These are phyloP conservation scores for Ceratocystis harringtonii DNA, from an alignment of 2,329 filamentous ascomycete genomes.

Conservation along the genomic window DNA sequence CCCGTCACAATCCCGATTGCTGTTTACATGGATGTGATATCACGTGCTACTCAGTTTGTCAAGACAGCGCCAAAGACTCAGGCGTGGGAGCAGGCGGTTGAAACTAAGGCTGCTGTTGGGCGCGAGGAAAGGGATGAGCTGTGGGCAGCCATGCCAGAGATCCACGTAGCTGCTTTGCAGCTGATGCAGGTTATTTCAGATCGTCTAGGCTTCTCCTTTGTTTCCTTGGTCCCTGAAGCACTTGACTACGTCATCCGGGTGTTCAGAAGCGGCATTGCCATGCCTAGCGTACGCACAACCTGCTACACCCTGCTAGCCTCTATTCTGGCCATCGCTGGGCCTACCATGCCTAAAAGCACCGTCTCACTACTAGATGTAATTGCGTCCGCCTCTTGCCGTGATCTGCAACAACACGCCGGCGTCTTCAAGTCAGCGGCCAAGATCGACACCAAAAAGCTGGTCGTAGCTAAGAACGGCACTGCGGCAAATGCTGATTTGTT, in stretches of 20 bases:
- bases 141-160: conserved; percentile 54
- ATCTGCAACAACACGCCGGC: conserved; percentile 46
- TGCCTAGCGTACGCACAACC: conserved; percentile 40
- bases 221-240: conserved; percentile 46
- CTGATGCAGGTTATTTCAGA: conserved; percentile 43
- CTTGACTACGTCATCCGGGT: conserved; percentile 59
- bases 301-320: conserved; percentile 45
- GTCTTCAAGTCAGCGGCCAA: conserved; percentile 21
- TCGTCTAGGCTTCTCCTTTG: conserved; percentile 41
- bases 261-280: conserved; percentile 43
- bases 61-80: conserved; percentile 35
- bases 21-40: conserved; percentile 50
- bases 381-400: conserved; percentile 56
- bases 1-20: conserved; percentile 54
- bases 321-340: conserved; percentile 47
- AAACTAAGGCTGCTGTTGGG: conserved; percentile 56
- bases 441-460: conserved; percentile 24
- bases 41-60: conserved; percentile 53
- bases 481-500: conserved; percentile 58
- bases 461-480: conserved; percentile 24
- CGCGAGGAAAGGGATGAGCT: conserved; percentile 71
- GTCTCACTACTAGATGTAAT: conserved; percentile 48
- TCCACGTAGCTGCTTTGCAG: conserved; percentile 57
- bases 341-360: conserved; percentile 49
- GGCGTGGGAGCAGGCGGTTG: conserved; percentile 35